phyloP scores from a whole-genome alignment of 345 rosid species.

The Gossypium rotundifolium region DNA sequence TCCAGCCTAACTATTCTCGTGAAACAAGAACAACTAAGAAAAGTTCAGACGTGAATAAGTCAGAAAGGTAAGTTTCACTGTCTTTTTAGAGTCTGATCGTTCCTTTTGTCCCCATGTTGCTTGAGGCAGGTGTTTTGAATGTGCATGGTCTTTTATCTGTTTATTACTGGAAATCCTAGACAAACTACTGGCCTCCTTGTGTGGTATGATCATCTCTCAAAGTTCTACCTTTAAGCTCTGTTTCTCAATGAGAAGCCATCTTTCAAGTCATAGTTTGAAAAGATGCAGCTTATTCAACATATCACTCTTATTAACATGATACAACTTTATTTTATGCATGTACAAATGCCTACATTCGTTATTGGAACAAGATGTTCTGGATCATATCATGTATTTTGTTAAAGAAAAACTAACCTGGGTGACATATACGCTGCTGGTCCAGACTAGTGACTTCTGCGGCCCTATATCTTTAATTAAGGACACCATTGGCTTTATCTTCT shows the following conservation, averaged over 20 bases:
- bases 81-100: neutral
- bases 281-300: neutral
- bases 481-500: neutral
- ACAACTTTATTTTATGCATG: neutral
- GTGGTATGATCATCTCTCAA: neutral
- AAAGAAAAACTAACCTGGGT: too few species aligned
- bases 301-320: neutral
- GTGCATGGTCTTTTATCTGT: neutral
- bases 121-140: neutral
- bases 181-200: neutral
- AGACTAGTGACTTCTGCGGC: neutral
- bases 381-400: neutral
- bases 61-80: constrained; percentile 40
- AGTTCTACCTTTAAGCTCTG: neutral
- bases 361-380: neutral
- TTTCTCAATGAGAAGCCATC: neutral
- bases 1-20: constrained; percentile 34
- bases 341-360: too few species aligned
- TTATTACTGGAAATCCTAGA: neutral
- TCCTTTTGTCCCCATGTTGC: neutral
- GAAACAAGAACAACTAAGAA: constrained; percentile 48
- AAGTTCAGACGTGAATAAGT: constrained; percentile 28
- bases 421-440: too few species aligned
- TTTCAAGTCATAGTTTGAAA: neutral
- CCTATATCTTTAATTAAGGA: neutral